Percentiles rank a stretch among this genome's conserved stretches.
Conservation (phyloP, 2,329 filamentous ascomycete genomes). For the Mariannaea elegans region DNA sequence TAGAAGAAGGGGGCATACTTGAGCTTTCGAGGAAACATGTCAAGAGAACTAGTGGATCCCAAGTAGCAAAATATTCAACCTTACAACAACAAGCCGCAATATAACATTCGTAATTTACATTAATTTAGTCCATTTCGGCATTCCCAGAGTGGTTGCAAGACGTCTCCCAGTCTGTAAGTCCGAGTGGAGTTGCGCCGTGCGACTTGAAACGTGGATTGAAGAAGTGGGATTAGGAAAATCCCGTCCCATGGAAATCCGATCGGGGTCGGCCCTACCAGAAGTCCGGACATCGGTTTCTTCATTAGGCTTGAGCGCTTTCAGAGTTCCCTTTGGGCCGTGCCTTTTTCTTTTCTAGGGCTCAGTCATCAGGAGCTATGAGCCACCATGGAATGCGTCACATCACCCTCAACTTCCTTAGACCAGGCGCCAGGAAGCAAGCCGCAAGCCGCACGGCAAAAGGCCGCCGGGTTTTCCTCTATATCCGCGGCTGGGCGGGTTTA, state of each 20-base stretch:
- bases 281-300: slow-evolving; percentile 26
- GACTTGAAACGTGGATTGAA: not conserved
- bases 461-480: slow-evolving; percentile 26
- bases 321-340: not conserved
- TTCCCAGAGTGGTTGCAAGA: too few species aligned
- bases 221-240: slow-evolving; percentile 12
- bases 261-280: slow-evolving; percentile 39
- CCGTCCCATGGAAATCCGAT: slow-evolving; percentile 25
- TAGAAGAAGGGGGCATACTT: not conserved
- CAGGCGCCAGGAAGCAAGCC: not conserved
- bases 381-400: slow-evolving; percentile 6
- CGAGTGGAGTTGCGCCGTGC: not conserved
- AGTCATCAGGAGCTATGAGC: not conserved
- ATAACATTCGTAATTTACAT: too few species aligned
- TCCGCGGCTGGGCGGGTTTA: slow-evolving; percentile 22
- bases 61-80: too few species aligned
- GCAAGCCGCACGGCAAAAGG: slow-evolving; percentile 18
- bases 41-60: too few species aligned
- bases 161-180: too few species aligned
- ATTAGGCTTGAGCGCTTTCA: too few species aligned
- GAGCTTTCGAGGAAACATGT: not conserved
- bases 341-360: not conserved
- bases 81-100: too few species aligned
- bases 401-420: not conserved
- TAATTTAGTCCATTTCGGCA: too few species aligned